phyloP scores from a whole-genome alignment of 352 stramenopile genomes.

The Pilasporangium apinafurcum region DNA sequence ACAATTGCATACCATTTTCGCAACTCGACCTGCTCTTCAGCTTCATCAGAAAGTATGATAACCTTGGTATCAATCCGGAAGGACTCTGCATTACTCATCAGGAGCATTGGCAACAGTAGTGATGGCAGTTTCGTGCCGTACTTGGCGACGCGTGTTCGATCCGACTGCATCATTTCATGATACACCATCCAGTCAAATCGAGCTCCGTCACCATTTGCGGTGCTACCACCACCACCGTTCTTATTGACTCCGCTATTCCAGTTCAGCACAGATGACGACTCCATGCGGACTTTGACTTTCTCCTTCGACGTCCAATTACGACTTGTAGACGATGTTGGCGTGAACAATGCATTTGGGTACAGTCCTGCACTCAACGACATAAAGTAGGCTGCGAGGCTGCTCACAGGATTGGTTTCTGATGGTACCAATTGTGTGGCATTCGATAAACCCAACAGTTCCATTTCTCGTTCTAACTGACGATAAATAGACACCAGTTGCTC shows the following conservation, averaged over 20 bases:
- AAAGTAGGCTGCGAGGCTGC: slow-evolving; percentile 46
- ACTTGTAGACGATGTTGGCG: slow-evolving; percentile 18
- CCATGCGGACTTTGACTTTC: slow-evolving; percentile 75
- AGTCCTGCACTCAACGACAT: slow-evolving; percentile 63
- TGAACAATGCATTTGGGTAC: slow-evolving; percentile 73
- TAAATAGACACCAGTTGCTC: slow-evolving; percentile 68
- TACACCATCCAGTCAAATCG: slow-evolving; percentile 69
- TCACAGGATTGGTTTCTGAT: slow-evolving; percentile 3
- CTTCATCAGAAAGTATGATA: slow-evolving; percentile 22
- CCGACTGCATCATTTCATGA: slow-evolving; percentile 83
- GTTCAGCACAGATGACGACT: slow-evolving; percentile 47
- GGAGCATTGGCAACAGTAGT: slow-evolving; percentile 39
- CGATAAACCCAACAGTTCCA: slow-evolving; percentile 44
- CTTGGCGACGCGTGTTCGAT: slow-evolving; percentile 56
- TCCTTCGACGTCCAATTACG: slow-evolving; percentile 77
- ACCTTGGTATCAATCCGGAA: slow-evolving; percentile 20
- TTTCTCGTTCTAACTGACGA: slow-evolving; percentile 54
- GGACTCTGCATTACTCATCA: slow-evolving; percentile 44
- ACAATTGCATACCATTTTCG: slow-evolving; percentile 47
- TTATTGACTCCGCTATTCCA: slow-evolving; percentile 19
- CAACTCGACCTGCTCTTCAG: slow-evolving; percentile 7
- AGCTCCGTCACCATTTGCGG: slow-evolving; percentile 3
- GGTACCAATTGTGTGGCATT: slow-evolving; percentile 32
- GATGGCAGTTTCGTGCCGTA: slow-evolving; percentile 68
- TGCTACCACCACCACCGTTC: slow-evolving; percentile 9